Base-by-base conservation (phyloP, 2,329 filamentous ascomycete genomes). In the Davidsoniella eucalypti region DNA sequence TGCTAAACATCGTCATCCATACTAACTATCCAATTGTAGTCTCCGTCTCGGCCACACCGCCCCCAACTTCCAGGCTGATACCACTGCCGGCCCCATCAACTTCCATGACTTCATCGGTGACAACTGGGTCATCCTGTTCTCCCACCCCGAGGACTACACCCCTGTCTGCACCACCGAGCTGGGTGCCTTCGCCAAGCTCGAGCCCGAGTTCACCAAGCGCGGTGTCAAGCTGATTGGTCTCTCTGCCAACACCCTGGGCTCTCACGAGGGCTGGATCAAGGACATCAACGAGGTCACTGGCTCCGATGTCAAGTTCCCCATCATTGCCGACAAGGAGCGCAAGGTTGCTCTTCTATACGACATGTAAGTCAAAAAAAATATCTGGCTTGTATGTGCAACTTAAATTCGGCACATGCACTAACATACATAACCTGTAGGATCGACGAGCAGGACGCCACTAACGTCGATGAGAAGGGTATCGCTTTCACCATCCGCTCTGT, bases 161-260 rank as follows among this genome's bases (percentile, higher is more conserved):
- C 88, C 88, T 50, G 88, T 94, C 54, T 95, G 88, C 75, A 95
- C 88, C 56, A 95, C 87, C 50, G 88, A 95, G 71, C 82, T 95
- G 55, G 88, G 87, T 55, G 87, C 87, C 54, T 93, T 95, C 61
- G 84, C 87, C 58, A 92, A 88, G 69, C 75, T 94, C 56, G 80
- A 87, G 70, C 77, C 80, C 60, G 87, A 94, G 67, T 94, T 95
- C 68, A 75, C 79, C 61, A 86, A 84, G 72, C 80, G 87, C 56
- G 80, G 79, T 56, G 85, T 90, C 60, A 93, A 94, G 77, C 80
- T 94, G 69, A 90, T 94, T 60, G 88, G 88, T 45, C 75, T 95
- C 58, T 82, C 79, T 55, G 87, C 87, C 71, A 93, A 94, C 72
- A 86, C 82, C 59, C 73, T 94, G 56, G 74, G 78, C 60, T 85